Base-by-base conservation (phyloP, 208 protist species). In the Wallacemonas sp. region DNA sequence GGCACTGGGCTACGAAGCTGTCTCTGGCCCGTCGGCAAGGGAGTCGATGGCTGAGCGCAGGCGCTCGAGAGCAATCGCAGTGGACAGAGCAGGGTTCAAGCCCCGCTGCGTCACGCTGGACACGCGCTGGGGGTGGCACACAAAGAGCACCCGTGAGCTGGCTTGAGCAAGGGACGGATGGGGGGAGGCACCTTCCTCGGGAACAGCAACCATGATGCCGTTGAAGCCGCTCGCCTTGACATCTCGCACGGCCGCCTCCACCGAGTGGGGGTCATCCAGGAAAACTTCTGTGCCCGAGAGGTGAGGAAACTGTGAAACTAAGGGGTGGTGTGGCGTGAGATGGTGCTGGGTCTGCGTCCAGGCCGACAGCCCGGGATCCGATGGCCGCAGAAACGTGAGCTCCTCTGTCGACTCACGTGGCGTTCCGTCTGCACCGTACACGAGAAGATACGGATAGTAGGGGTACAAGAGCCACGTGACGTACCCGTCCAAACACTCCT, bases 381-480 rank as follows among this genome's bases (percentile, higher is more conserved):
- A 68, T 18, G 70, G 81, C 10, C 76, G 75, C 63, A 89, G 54
- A 76, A 89, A 92, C 10, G 83, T 74, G 2, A 65, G 32, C 16
- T 29, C 20, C 29, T 32, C 8, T 20, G 57, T 38, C 12, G 10
- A 22, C 18, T 10, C 12, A 1, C 46, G 22, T 14, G 20, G 42
- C 8, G 39, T 14, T 31, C 36, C 46, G 23, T 59, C 33, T 36
- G 59, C 10, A 12, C 41, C 29, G 67, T 77, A 77, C 7, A 89
- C 67, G 20, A 78, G 52, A 10, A 93, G 64, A 31, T 90, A 89
- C 0, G 86, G 89, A 49, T 95, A 92, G 67, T 93, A 92, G 23
- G 76, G 79, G 48, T 95, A 84, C 32, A 95, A 46, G 14, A 93
- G 52, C 86, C 86, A 93, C 3, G 90, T 46, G 26, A 57, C 77